Conservation (phyloP, 352 stramenopile species). For the Phytophthora macrochlamydospora region DNA sequence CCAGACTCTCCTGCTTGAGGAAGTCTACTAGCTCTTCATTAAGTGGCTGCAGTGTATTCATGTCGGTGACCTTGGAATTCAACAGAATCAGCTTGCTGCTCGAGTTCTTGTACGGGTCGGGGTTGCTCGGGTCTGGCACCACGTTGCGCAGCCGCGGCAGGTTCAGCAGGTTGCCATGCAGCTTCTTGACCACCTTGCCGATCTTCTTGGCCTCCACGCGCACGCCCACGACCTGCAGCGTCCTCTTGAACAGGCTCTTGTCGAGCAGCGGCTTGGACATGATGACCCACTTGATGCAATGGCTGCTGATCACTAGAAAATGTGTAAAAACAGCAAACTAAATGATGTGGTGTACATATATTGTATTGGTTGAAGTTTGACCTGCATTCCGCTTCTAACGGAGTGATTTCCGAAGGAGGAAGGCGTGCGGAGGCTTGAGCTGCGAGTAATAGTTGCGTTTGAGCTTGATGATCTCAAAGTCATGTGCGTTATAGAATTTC, state of each 20-base stretch:
- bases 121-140: slow-evolving; percentile 67
- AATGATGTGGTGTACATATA: slow-evolving; percentile 20
- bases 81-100: slow-evolving; percentile 77
- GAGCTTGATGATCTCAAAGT: slow-evolving; percentile 87
- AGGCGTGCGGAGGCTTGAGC: slow-evolving; percentile 93
- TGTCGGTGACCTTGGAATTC: slow-evolving; percentile 64
- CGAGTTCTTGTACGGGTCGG: slow-evolving; percentile 65
- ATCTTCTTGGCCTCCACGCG: slow-evolving; percentile 86
- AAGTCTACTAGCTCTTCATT: slow-evolving; percentile 57
- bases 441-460: slow-evolving; percentile 95
- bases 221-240: slow-evolving; percentile 70
- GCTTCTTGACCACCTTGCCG: slow-evolving; percentile 65
- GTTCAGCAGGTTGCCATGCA: slow-evolving; percentile 80
- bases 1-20: slow-evolving; percentile 57
- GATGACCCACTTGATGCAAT: not conserved
- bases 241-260: slow-evolving; percentile 74
- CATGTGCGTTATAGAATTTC: slow-evolving; percentile 88
- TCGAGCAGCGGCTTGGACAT: slow-evolving; percentile 54
- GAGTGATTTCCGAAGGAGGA: slow-evolving; percentile 80
- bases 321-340: not conserved
- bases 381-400: too few species aligned
- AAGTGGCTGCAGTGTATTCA: slow-evolving; percentile 58
- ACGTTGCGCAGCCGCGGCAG: slow-evolving; percentile 75
- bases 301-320: slow-evolving; percentile 7
- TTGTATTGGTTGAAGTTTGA: not conserved